Evolutionary conservation across 192 early-diverging fungal genomes (phyloP), one percentile per base, ranked within the genome.

Genomic region (Physocladia obscura): DNA sequence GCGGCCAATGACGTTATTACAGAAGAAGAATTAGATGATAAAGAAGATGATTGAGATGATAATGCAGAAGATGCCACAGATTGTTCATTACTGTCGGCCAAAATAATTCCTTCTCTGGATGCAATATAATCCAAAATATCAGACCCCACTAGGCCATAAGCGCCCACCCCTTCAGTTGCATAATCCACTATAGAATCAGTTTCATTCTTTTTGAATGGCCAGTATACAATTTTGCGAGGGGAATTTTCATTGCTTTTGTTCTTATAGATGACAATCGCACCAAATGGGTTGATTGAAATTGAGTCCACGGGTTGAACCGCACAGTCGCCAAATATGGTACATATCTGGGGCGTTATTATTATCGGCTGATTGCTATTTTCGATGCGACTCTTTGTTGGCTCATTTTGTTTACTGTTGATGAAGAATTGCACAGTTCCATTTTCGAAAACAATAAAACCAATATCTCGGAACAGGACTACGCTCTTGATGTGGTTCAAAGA

Each of bases 401-500:
- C 13, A 55, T 55, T n/a, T 55, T 27, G 44, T n/a, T 13, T 47
- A 47, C n/a, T 47, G 11, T n/a, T 13, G 44, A 11, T 47, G n/a
- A 13, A 47, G n/a, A 47, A 11, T 47, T 11, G 11, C n/a, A 54
- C 26, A 22, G 24, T 54, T 13, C 34, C 11, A 11, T 11, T 34
- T 5, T 11, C 29, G 6, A 26, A 35, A 6, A 34, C 34, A 37
- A 15, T 13, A 58, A 58, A 58, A 13, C 8, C 57, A 15, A 61
- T 65, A 70, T 57, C 69, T 44, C 58, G 5, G 24, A 70, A 61
- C 8, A 70, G 2, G 17, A 67, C 31, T n/a, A 67, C 3, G 1
- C 32, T 35, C 19, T 49, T 29, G 17, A 70, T 44, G 35, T 70
- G 57, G 24, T 38, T 58, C 2, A 35, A 55, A 8, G 6, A 15